These are phyloP conservation scores for Penicillium sp. DNA, from an alignment of 2,329 filamentous ascomycete species.

Conservation along the genomic window DNA sequence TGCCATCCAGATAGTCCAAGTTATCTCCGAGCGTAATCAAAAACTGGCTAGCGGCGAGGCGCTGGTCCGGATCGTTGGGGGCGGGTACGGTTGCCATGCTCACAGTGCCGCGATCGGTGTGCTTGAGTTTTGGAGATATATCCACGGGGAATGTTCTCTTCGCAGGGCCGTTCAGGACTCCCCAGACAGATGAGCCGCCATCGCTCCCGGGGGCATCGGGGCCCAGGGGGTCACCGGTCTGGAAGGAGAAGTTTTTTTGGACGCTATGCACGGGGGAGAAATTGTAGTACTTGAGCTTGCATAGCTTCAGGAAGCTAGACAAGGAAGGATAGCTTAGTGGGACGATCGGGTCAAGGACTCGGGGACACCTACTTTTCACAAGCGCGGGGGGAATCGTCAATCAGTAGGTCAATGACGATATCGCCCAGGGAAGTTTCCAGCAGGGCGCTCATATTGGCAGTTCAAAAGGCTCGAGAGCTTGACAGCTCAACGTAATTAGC, in stretches of 20 bases:
- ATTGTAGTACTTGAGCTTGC: conserved; percentile 99
- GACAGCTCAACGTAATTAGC: not conserved
- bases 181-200: conserved; percentile 92
- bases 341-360: conserved; percentile 45
- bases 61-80: conserved; percentile 69
- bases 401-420: conserved; percentile 87
- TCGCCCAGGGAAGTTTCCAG: conserved; percentile 91
- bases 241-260: conserved; percentile 93
- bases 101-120: conserved; percentile 82
- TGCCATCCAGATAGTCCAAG: conserved; percentile 84
- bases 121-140: conserved; percentile 81
- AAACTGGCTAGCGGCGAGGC: conserved; percentile 86
- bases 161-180: conserved; percentile 64
- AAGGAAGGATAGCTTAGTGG: conserved; percentile 46
- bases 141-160: conserved; percentile 78
- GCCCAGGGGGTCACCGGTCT: conserved; percentile 90
- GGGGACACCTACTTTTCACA: conserved; percentile 78
- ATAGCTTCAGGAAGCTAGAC: conserved; percentile 88
- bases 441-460: conserved; percentile 72
- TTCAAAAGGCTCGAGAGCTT: not conserved
- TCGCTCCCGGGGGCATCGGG: conserved; percentile 79
- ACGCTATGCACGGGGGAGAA: conserved; percentile 88
- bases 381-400: conserved; percentile 81
- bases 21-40: conserved; percentile 86
- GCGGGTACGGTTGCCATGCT: conserved; percentile 93